Base-by-base conservation (phyloP, 2,329 filamentous ascomycete species). In the Aureobasidium uvarum region DNA sequence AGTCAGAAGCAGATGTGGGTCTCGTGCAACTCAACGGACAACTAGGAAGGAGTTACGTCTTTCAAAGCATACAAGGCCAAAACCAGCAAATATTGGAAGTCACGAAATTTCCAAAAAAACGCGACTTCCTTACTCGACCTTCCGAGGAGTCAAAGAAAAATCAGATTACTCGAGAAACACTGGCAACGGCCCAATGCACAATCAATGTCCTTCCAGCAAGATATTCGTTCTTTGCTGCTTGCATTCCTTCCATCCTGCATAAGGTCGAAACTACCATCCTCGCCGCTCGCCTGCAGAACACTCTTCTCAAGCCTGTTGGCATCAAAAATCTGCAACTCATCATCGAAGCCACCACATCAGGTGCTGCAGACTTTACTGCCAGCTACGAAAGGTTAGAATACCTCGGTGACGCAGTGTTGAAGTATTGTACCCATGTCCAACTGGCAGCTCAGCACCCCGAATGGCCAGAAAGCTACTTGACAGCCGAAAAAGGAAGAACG, bases 331-430 rank as follows among this genome's bases (percentile, higher is more conserved):
- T 85, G 3, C 75, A 78, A 0, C 77, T 89, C 39, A 73, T 96
- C 0, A 74, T 86, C 1, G 87, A 85, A 11, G 92, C 93, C 1
- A 88, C 96, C 58, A 90, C 84, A 59, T 81, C 90, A 0, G 85
- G 87, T 0, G 81, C 81, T 1, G 86, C 90, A 0, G 72, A 76
- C 2, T 86, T 87, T 55, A 74, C 78, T 1, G 82, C 81, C 0
- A 84, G 96, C 69, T 97, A 97, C 72, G 89, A 98, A 71, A 82
- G 89, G 2, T 79, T 96, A 0, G 95, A 98, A 73, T 96, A 96
- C 70, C 78, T 97, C 0, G 95, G 95, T 0, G 94, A 98, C 71
- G 87, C 86, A 0, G 81, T 96, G 1, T 81, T 98, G 43, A 98
- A 98, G 72, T 85, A 89, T 65, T 86, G 85, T 54, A 83, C 89